Base-by-base conservation (phyloP, 2,329 filamentous ascomycete genomes). In the Fusarium burgessii region DNA sequence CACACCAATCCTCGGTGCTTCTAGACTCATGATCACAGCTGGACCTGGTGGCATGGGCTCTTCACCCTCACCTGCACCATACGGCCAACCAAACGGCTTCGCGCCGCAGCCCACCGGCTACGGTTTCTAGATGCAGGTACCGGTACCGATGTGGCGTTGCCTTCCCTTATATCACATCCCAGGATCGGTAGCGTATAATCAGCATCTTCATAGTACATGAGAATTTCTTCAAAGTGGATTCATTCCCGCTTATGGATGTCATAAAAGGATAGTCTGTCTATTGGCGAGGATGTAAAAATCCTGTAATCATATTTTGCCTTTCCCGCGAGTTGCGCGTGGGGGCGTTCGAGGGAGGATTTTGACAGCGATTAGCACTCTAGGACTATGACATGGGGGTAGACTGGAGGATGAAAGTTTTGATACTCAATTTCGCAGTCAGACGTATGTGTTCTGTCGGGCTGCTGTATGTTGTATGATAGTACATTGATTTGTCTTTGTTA, bases 11-110 rank as follows among this genome's bases (percentile, higher is more conserved):
- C 89, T 99, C 29, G 95, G 95, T 58, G 92, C 90, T 70, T 92
- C 91, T 72, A 91, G 96, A 57, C 88, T 99, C 56, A 97, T 99
- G 95, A 92, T 99, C 75, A 99, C 96, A 40, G 94, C 97, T 77
- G 96, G 95, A 13, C 93, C 95, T 27, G 85, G 86, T 78, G 81
- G 85, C 71, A 72, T 74, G 72, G 72, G 72, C 42, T 62, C 58
- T 42, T 77, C 76, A 61, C 81, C 88, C 64, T 89, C 90, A 59
- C 91, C 92, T 13, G 88, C 89, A 54, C 90, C 92, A 6, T 97
- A 81, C 58, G 88, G 88, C 51, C 93, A 96, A 78, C 86, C 93
- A 25, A 98, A 98, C 78, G 95, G 95, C 62, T 93, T 98, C 77
- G 91, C 92, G 64, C 92, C 95, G 63, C 95, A 98, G 85, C 88